phyloP scores from a whole-genome alignment of 2,329 filamentous ascomycete species.

The Lachnellula willkommii region DNA sequence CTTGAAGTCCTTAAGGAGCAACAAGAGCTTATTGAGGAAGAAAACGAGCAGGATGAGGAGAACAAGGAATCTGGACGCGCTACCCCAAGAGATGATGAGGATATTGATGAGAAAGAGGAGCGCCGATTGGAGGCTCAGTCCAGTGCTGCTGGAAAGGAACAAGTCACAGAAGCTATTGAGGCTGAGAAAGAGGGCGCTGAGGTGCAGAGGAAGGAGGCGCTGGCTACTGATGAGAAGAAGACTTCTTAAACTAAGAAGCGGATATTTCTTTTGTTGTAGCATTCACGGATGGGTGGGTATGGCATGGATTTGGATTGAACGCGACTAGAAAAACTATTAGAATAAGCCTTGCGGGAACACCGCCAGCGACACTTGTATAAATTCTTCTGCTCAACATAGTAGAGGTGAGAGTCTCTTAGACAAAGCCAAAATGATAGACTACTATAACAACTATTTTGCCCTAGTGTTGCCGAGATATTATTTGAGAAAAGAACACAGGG shows the following conservation, averaged over 20 bases:
- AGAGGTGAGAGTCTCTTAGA: not conserved
- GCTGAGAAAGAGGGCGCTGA: constrained; percentile 49
- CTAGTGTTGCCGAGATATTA: too few species aligned
- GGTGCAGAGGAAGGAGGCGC: constrained; percentile 38
- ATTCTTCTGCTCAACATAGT: not conserved
- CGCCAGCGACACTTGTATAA: not conserved
- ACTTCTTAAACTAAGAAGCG: not conserved
- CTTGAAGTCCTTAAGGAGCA: constrained; percentile 98
- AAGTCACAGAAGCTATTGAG: constrained; percentile 49
- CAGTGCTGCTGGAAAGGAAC: constrained; percentile 40
- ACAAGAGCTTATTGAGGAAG: constrained; percentile 94
- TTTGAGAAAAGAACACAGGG: too few species aligned
- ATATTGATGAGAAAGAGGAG: constrained; percentile 94
- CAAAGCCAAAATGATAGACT: not conserved
- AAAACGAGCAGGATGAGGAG: constrained; percentile 84
- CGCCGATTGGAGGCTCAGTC: constrained; percentile 49
- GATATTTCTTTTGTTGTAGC: not conserved
- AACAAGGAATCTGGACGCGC: constrained; percentile 69
- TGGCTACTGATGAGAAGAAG: not conserved
- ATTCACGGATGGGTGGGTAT: not conserved
- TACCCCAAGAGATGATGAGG: constrained; percentile 76
- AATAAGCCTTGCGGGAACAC: not conserved
- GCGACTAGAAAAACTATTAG: not conserved
- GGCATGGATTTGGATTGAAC: not conserved
- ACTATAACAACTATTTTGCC: too few species aligned